Evolutionary conservation across 202 grass and related monocot genomes (phyloP), one percentile per base, ranked within the genome.

Genomic region (Setaria italica): DNA sequence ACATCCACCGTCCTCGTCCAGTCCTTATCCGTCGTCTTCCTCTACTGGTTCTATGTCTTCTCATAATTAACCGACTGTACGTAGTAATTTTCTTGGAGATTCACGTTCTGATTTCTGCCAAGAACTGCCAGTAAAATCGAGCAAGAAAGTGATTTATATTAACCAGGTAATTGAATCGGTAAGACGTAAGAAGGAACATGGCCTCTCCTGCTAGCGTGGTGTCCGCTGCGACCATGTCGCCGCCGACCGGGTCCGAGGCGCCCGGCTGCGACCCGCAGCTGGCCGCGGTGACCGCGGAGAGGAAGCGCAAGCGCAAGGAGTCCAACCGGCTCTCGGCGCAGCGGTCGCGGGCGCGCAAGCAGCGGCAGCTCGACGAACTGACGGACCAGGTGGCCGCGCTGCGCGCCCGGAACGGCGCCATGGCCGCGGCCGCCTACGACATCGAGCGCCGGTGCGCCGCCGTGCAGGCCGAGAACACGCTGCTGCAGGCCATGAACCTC

Each of bases 41-140:
- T 97, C 90, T 97, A 97, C 90, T 97, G 95, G 95, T 95, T 97
- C 90, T 97, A 97, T 53, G 95, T 97, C 79, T 97, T 97, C 87
- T 97, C 95, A 81, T 94, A 88, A 88, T 80, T 79, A 50, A 87
- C 62, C 55, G 3, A 48, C 25, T 25, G 42, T 67, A 46, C n/a
- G 34, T 16, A 63, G 4, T 33, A 33, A 33, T 33, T 63, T 32
- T 32, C 58, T 32, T 11, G 66, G 19, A 16, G n/a, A 76, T 29
- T 39, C 6, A 51, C 74, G 50, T 62, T 46, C 68, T 41, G 45
- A 63, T 81, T 37, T 35, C 68, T 51, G 5, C 66, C 66, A 53
- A 74, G 50, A 87, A 80, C 21, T 79, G 29, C 11, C 67, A 58
- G 77, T 45, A 62, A 53, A 86, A 70, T 39, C 46, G 19, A 80